A percentile compares a stretch with the other conserved stretches of the same genome.
Evolutionary conservation across 306 rosid species (phyloP).

Genomic region (Sphenostylis stenocarpa): DNA sequence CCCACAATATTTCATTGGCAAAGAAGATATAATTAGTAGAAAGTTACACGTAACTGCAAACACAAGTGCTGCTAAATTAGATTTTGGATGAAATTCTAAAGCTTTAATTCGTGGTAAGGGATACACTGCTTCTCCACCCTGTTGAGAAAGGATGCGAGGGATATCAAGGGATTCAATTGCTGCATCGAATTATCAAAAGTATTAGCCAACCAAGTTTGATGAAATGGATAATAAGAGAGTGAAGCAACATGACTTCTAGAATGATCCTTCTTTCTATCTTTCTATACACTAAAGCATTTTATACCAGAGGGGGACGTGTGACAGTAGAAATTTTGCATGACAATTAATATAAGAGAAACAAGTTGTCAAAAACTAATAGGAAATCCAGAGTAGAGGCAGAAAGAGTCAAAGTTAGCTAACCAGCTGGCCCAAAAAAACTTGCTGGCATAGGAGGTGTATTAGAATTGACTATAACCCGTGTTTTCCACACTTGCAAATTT

Average conservation of each 20-base stretch:
- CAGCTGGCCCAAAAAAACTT: constrained; percentile 89
- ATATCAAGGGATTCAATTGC: constrained; percentile 93
- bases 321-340: background rate
- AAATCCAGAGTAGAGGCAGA: constrained; percentile 7
- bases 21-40: constrained; percentile 14
- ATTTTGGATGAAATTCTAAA: constrained; percentile 89
- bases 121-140: constrained; percentile 96
- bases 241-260: constrained; percentile 19
- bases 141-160: constrained; percentile 96
- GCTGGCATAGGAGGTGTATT: constrained; percentile 83
- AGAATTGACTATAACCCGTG: constrained; percentile 73
- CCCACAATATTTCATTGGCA: background rate
- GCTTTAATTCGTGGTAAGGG: constrained; percentile 84
- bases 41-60: constrained; percentile 74
- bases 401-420: constrained; percentile 52
- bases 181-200: constrained; percentile 49
- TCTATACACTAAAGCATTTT: background rate
- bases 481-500: constrained; percentile 94
- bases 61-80: constrained; percentile 80
- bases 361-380: constrained; percentile 11
- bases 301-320: background rate
- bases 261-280: constrained; percentile 7
- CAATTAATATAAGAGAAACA: constrained; percentile 7
- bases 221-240: constrained; percentile 16
- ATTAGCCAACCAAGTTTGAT: constrained; percentile 28